Conservation (phyloP, 2,329 filamentous ascomycete species). For the Penicillium sp. region DNA sequence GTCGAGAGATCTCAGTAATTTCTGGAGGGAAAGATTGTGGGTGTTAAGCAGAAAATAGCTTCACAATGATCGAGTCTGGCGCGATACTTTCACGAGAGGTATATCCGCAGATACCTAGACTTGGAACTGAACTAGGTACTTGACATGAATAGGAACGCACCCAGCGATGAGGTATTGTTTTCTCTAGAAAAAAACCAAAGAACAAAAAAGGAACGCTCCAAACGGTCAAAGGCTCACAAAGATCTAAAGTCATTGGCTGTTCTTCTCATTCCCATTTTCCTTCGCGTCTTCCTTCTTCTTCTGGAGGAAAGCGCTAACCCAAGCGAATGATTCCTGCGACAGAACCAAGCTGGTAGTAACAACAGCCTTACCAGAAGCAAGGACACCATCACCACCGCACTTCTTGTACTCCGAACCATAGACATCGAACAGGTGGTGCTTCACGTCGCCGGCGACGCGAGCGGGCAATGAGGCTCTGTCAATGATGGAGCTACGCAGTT, state of each 20-base stretch:
- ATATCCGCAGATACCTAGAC: not conserved
- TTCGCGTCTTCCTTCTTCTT: slow-evolving; percentile 61
- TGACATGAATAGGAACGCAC: not conserved
- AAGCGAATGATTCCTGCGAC: slow-evolving; percentile 60
- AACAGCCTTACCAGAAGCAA: slow-evolving; percentile 67
- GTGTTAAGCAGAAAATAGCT: too few relatives aligned
- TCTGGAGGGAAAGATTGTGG: too few relatives aligned
- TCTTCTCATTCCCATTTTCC: slow-evolving; percentile 52
- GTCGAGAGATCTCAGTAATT: too few relatives aligned
- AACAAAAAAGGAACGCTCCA: slow-evolving; percentile 6
- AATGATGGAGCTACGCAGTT: slow-evolving; percentile 63
- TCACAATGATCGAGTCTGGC: not conserved
- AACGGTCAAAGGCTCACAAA: slow-evolving; percentile 1
- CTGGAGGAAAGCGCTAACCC: slow-evolving; percentile 57
- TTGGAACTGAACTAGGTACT: slow-evolving; percentile 1
- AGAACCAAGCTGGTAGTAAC: slow-evolving; percentile 65
- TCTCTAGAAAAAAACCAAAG: slow-evolving; percentile 18
- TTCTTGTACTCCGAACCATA: slow-evolving; percentile 48
- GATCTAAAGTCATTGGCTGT: slow-evolving; percentile 25
- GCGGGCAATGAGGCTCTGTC: slow-evolving; percentile 60
- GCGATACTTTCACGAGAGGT: not conserved
- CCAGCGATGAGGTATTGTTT: slow-evolving; percentile 20
- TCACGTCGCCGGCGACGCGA: slow-evolving; percentile 58
- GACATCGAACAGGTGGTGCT: slow-evolving; percentile 42
- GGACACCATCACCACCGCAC: slow-evolving; percentile 53